phyloP scores from a whole-genome alignment of 345 rosid species.

The Jatropha curcas region DNA sequence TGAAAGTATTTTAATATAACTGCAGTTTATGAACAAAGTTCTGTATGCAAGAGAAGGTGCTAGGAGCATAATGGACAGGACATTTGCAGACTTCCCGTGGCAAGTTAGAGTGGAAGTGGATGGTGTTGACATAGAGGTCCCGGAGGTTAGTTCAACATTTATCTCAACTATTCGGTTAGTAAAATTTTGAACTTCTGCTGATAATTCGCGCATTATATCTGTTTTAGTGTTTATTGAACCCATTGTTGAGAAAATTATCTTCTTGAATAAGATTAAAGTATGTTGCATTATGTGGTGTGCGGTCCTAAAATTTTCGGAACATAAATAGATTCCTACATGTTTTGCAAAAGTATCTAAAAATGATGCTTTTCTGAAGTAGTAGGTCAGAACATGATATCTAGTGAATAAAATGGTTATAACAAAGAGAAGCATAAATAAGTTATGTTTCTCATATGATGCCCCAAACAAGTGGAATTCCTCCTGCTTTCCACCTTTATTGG shows the following conservation, averaged over 20 bases:
- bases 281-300: not conserved
- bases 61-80: constrained; percentile 82
- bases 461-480: no score
- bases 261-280: not conserved
- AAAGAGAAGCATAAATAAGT: no score
- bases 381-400: not conserved
- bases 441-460: no score
- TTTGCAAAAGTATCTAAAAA: not conserved
- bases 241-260: not conserved
- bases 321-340: no score
- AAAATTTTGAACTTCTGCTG: not conserved
- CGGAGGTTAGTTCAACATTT: constrained; percentile 43
- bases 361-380: not conserved
- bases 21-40: constrained; percentile 82
- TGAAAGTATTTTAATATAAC: not conserved
- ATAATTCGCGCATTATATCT: not conserved
- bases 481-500: no score
- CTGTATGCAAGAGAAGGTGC: constrained; percentile 90
- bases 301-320: not conserved
- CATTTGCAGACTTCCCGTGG: constrained; percentile 87
- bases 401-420: no score
- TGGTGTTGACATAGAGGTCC: constrained; percentile 70
- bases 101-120: constrained; percentile 89
- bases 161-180: constrained; percentile 1
- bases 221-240: not conserved